A percentile compares a stretch with the other conserved stretches of the same genome.
These are phyloP conservation scores for Blepharisma stoltei DNA, from an alignment of 73 alveolate genomes.

Conservation along the genomic window DNA sequence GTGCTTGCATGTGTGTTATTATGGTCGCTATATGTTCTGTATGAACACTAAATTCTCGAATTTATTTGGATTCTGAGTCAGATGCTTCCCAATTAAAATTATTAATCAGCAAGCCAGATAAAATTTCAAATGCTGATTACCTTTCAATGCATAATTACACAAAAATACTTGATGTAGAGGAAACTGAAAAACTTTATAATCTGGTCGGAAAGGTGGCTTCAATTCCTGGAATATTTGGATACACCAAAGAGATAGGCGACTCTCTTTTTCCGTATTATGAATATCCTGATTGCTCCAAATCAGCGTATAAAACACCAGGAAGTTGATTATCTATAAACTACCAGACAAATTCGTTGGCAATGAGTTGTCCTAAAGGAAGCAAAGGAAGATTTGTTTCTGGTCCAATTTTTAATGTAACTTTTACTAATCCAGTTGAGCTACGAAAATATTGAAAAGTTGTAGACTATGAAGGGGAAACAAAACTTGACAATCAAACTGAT, in stretches of 20 bases:
- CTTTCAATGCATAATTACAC: no score
- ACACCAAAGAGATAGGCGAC: constrained; percentile 1
- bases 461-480: neutral
- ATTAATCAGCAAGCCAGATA: no score
- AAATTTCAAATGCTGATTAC: no score
- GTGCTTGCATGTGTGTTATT: no score
- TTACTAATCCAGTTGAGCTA: neutral
- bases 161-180: no score
- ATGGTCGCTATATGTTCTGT: no score
- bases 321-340: constrained; percentile 10
- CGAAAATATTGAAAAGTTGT: neutral
- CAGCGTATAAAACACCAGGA: neutral
- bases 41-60: no score
- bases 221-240: constrained; percentile 11
- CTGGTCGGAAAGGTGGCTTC: no score
- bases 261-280: neutral
- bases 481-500: neutral
- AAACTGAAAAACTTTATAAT: no score
- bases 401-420: neutral
- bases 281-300: constrained; percentile 14
- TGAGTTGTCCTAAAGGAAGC: constrained; percentile 6
- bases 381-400: constrained; percentile 4
- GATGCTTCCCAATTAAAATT: no score
- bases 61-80: no score
- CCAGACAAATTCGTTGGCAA: neutral